phyloP scores from a whole-genome alignment of 208 protist species.

The Trypanosoma congolense region DNA sequence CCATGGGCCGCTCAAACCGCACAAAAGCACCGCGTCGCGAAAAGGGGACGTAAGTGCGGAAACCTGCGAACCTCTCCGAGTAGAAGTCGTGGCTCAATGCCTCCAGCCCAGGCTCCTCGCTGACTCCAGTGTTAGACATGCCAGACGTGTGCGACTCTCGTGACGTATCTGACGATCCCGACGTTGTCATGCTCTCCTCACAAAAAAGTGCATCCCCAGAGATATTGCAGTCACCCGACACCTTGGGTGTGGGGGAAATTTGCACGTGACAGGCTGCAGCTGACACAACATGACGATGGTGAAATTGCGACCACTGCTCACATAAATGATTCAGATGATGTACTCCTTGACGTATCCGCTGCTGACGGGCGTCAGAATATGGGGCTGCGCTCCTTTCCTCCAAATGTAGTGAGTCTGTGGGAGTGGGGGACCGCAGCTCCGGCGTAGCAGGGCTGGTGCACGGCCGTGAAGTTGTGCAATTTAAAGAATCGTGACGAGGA shows the following conservation, averaged over 20 bases:
- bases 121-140: neutral
- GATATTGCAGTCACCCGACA: neutral
- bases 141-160: too few relatives aligned
- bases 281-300: constrained; percentile 11
- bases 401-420: neutral
- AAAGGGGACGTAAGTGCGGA: constrained; percentile 36
- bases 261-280: neutral
- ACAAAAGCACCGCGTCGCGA: constrained; percentile 53
- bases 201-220: neutral
- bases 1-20: constrained; percentile 33
- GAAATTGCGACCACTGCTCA: constrained; percentile 9
- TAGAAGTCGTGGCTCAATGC: constrained; percentile 33
- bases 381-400: neutral
- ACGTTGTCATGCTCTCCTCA: neutral
- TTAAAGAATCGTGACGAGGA: neutral
- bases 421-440: neutral
- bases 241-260: neutral
- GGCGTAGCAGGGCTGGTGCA: neutral
- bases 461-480: neutral
- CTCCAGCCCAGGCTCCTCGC: constrained; percentile 4
- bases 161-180: too few relatives aligned
- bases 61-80: constrained; percentile 44
- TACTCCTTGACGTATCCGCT: neutral
- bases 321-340: neutral
- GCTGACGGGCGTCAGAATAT: too few relatives aligned